Base-by-base conservation (phyloP, 345 rosid species). In the Aquilaria malaccensis region DNA sequence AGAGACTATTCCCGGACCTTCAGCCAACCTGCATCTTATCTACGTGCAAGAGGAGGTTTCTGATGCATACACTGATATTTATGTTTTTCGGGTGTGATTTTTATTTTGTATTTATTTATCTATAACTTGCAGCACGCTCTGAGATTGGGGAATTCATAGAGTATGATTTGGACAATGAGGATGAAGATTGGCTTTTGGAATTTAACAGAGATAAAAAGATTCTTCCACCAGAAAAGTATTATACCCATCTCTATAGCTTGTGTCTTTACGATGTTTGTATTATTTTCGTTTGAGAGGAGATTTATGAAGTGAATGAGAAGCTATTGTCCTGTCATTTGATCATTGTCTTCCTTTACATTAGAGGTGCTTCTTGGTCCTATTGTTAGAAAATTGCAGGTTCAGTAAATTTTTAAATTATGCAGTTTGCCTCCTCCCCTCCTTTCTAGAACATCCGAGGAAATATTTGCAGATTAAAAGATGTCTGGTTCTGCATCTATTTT, bases 141-240 rank as follows among this genome's bases (percentile, higher is more conserved):
- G 99, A 91, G 85, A 78, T 94, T 74, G 99, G 96, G 50, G 97
- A 94, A 31, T 94, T 94, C 81, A 85, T 94, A 61, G 99, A 94
- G 80, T 94, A 91, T 70, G 97, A 94, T 80, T 73, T 94, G 60
- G 99, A 91, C 73, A 94, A 94, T 70, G 99, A 94, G 68, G 99
- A 94, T 74, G 99, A 90, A 73, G 96, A 86, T 67, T 94, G 99
- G 97, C 89, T 94, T 77, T 67, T 72, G 12, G 85, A 82, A 32
- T 82, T 70, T 68, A 83, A 83, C 68, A 77, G 67, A 52, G 93
- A 90, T 60, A 80, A 67, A 69, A 83, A 81, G 56, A 63, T 74
- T 62, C 84, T 95, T 67, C 13, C 80, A 3, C 79, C 84, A 33
- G 96, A 91, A 80, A 85, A 81, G 96, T 91, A 79, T 58, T 71